Percentiles rank a stretch among this genome's conserved stretches.
Evolutionary conservation across 108 stramenopile species (phyloP).

Genomic region (Cyclostephanos tholiformis): DNA sequence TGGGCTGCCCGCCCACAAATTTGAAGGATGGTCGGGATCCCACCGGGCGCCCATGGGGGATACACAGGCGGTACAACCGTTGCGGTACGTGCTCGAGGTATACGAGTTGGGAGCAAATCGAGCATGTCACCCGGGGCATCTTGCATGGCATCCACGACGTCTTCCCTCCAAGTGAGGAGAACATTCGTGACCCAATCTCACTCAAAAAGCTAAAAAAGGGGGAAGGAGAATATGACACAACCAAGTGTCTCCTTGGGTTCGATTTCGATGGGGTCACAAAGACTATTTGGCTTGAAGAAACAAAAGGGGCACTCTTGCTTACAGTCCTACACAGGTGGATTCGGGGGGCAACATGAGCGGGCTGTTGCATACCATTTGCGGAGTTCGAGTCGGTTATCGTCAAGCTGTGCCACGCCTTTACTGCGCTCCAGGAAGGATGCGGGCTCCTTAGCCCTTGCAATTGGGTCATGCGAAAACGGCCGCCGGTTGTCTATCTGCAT

Average conservation of each 20-base stretch:
- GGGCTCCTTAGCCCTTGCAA: background rate
- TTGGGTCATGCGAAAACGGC: background rate
- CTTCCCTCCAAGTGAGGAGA: background rate
- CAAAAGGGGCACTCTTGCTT: background rate
- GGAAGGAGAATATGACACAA: background rate
- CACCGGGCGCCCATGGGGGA: no score
- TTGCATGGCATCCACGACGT: background rate
- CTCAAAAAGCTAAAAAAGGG: constrained; percentile 1
- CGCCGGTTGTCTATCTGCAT: background rate
- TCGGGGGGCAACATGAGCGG: background rate
- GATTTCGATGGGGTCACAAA: background rate
- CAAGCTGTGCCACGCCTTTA: background rate
- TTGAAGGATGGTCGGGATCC: background rate
- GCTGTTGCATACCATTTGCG: background rate
- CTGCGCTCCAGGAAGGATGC: background rate
- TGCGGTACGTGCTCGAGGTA: background rate
- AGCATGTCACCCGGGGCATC: background rate
- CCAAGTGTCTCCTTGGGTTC: constrained; percentile 1
- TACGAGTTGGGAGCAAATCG: background rate
- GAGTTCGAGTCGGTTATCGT: background rate
- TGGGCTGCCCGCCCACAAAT: background rate
- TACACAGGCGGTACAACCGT: no score
- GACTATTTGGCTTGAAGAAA: background rate
- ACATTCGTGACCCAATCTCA: constrained; percentile 1
- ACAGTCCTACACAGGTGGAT: background rate